Evolutionary conservation across 1,284 basidiomycete genomes (phyloP).

Genomic region (Sporisorium scitamineum): DNA sequence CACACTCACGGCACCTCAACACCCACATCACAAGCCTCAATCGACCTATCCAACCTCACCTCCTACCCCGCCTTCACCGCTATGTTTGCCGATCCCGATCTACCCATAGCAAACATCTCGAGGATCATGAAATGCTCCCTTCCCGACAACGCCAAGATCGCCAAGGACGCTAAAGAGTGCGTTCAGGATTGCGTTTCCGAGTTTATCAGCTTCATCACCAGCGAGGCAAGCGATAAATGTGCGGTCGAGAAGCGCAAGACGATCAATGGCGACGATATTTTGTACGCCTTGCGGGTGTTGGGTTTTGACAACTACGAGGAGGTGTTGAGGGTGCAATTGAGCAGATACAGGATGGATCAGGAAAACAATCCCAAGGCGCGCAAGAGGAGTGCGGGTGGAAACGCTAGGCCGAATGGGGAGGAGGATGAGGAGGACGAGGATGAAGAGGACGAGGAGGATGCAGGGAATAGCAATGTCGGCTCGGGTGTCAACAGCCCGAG

Average conservation of each 20-base stretch:
- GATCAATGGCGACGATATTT: constrained; percentile 86
- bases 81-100: constrained; percentile 52
- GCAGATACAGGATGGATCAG: constrained; percentile 73
- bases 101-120: constrained; percentile 87
- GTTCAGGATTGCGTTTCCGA: constrained; percentile 96
- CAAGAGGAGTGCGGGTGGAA: not conserved
- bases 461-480: not conserved
- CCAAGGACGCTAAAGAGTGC: constrained; percentile 95
- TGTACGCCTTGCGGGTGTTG: constrained; percentile 86
- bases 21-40: constrained; percentile 14
- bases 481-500: constrained; percentile 11
- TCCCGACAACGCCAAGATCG: constrained; percentile 91
- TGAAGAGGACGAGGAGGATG: constrained; percentile 2
- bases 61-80: constrained; percentile 35
- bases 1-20: constrained; percentile 18
- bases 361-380: constrained; percentile 28
- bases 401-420: not conserved
- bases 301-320: constrained; percentile 96
- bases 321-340: constrained; percentile 86
- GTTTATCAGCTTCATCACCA: constrained; percentile 94
- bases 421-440: not conserved
- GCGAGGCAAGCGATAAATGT: constrained; percentile 88
- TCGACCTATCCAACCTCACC: constrained; percentile 28
- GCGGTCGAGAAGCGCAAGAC: constrained; percentile 86
- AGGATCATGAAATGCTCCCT: constrained; percentile 93